Conservation (phyloP, 306 rosid species). For the Adenanthera pavonina region DNA sequence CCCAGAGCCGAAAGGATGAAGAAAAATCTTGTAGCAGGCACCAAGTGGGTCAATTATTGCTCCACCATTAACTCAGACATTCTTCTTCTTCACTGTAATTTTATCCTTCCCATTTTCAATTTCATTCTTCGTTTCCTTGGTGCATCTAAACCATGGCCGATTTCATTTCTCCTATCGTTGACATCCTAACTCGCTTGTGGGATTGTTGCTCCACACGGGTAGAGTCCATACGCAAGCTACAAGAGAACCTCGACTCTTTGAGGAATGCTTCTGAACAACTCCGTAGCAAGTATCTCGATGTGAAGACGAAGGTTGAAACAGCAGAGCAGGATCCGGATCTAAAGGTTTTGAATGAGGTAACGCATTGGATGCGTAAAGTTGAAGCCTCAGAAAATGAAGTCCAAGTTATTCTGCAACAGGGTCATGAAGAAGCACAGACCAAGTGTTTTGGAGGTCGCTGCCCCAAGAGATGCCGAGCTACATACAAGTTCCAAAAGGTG, state of each 20-base stretch:
- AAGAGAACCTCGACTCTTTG: neutral
- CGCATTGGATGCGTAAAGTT: neutral
- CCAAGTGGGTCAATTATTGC: too few relatives aligned
- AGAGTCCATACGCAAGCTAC: neutral
- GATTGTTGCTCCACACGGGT: neutral
- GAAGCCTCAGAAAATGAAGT: neutral
- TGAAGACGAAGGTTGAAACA: neutral
- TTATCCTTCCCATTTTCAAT: too few relatives aligned
- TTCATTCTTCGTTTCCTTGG: neutral
- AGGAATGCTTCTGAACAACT: neutral
- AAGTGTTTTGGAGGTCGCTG: conserved; percentile 2
- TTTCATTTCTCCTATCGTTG: neutral
- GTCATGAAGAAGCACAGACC: neutral
- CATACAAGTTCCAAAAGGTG: neutral
- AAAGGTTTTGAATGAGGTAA: neutral
- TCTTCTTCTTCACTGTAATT: too few relatives aligned
- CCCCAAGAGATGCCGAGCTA: neutral
- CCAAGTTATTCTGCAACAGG: neutral
- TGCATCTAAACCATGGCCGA: neutral
- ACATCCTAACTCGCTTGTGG: neutral
- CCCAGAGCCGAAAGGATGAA: too few relatives aligned
- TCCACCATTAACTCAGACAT: too few relatives aligned
- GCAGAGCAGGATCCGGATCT: neutral
- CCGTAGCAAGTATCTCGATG: neutral
- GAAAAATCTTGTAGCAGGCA: too few relatives aligned